phyloP scores from a whole-genome alignment of 495 filamentous ascomycete species.

The Daldinia concentrica region DNA sequence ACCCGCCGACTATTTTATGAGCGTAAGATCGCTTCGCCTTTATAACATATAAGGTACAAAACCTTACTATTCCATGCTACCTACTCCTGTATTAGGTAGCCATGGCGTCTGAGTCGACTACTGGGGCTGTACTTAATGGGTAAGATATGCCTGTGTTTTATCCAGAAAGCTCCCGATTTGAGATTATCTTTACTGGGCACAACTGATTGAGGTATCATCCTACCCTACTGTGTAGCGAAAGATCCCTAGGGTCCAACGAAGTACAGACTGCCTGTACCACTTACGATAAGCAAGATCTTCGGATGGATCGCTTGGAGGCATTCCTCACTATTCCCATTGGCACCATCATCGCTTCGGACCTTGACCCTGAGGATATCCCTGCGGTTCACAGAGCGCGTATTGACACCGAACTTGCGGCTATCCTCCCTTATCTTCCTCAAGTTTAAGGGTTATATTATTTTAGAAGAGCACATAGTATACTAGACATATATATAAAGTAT shows the following conservation, averaged over 20 bases:
- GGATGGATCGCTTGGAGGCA: not conserved
- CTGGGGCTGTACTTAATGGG: not conserved
- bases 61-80: not conserved
- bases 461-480: not conserved
- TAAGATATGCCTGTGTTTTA: not conserved
- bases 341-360: conserved; percentile 10
- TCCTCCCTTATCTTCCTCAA: conserved; percentile 2
- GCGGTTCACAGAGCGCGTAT: conserved; percentile 2
- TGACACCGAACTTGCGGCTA: conserved; percentile 1
- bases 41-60: not conserved
- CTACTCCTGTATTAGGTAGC: not conserved
- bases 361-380: not conserved
- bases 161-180: not conserved
- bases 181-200: not conserved
- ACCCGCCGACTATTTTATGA: not conserved
- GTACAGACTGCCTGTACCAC: not conserved
- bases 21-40: not conserved
- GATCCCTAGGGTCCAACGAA: not conserved
- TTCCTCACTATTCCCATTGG: not conserved
- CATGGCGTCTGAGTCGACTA: not conserved
- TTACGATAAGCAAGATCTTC: not conserved
- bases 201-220: not conserved
- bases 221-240: not conserved
- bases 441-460: not conserved
- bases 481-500: not conserved